A percentile compares a stretch with the other conserved stretches of the same genome.
Conservation (phyloP, 768 basidiomycete species). For the Panus rudis region DNA sequence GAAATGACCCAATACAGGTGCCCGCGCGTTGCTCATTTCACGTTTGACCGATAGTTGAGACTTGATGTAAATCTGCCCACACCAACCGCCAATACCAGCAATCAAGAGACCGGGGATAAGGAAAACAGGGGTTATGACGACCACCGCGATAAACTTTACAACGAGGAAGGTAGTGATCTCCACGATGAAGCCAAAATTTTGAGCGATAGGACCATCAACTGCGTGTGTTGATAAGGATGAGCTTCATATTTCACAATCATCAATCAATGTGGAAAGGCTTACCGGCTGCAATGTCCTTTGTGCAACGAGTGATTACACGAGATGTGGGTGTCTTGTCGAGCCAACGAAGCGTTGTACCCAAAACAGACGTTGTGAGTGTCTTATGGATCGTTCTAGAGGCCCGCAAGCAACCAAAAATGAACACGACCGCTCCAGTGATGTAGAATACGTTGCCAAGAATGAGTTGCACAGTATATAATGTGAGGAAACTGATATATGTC, state of each 20-base stretch:
- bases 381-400: constrained; percentile 28
- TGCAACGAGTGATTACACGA: constrained; percentile 60
- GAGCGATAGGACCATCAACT: constrained; percentile 31
- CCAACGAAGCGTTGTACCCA: constrained; percentile 37
- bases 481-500: constrained; percentile 37
- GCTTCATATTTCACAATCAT: not conserved
- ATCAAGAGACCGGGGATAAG: constrained; percentile 33
- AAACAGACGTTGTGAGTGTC: constrained; percentile 21
- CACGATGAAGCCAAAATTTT: constrained; percentile 20
- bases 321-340: constrained; percentile 45
- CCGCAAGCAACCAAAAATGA: constrained; percentile 22
- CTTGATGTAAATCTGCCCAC: constrained; percentile 49
- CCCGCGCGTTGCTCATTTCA: constrained; percentile 45
- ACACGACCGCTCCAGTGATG: constrained; percentile 25
- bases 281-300: constrained; percentile 51
- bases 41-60: constrained; percentile 53
- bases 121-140: constrained; percentile 35
- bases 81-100: constrained; percentile 31
- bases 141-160: constrained; percentile 30
- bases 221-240: not conserved
- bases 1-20: constrained; percentile 47
- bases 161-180: constrained; percentile 25
- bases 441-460: constrained; percentile 26
- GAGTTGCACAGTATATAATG: constrained; percentile 34
- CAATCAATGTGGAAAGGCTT: not conserved